phyloP scores from a whole-genome alignment of 2,329 filamentous ascomycete genomes.

The Stemphylium vesicarium region DNA sequence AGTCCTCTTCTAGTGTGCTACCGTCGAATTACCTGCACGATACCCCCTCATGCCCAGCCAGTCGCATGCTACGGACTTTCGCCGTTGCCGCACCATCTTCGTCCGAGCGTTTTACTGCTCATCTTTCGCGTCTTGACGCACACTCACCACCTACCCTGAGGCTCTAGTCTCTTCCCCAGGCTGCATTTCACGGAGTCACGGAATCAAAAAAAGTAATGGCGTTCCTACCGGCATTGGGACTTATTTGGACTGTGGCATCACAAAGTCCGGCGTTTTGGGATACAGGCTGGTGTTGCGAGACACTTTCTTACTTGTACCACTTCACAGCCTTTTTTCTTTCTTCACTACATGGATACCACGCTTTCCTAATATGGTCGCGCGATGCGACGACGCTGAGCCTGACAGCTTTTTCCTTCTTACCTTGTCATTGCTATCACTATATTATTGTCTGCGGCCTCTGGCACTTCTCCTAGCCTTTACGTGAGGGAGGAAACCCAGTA shows the following conservation, averaged over 20 bases:
- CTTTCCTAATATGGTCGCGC: conserved; percentile 29
- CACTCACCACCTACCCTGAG: conserved; percentile 22
- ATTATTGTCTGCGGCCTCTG: conserved; percentile 26
- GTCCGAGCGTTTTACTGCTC: conserved; percentile 28
- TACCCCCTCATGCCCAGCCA: conserved; percentile 36
- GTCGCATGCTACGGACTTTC: conserved; percentile 38
- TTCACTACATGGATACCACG: conserved; percentile 28
- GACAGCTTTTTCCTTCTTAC: conserved; percentile 21
- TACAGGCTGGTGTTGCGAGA: conserved; percentile 46
- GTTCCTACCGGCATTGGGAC: conserved; percentile 46
- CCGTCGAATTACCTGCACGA: conserved; percentile 42
- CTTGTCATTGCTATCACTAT: conserved; percentile 29
- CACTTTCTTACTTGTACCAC: conserved; percentile 43
- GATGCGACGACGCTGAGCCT: conserved; percentile 20
- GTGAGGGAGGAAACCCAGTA: conserved; percentile 35
- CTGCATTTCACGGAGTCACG: conserved; percentile 52
- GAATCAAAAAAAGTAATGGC: conserved; percentile 49
- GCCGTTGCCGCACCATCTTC: conserved; percentile 34
- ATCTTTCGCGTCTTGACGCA: conserved; percentile 28
- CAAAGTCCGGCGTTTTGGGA: conserved; percentile 48
- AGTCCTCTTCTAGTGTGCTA: conserved; percentile 31
- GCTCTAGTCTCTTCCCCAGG: conserved; percentile 34
- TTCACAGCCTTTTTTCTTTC: conserved; percentile 10
- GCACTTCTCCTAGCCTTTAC: conserved; percentile 28
- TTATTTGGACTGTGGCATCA: conserved; percentile 32